These are phyloP conservation scores for Striga hermonthica DNA, from an alignment of 305 asterid genomes.

Conservation along the genomic window DNA sequence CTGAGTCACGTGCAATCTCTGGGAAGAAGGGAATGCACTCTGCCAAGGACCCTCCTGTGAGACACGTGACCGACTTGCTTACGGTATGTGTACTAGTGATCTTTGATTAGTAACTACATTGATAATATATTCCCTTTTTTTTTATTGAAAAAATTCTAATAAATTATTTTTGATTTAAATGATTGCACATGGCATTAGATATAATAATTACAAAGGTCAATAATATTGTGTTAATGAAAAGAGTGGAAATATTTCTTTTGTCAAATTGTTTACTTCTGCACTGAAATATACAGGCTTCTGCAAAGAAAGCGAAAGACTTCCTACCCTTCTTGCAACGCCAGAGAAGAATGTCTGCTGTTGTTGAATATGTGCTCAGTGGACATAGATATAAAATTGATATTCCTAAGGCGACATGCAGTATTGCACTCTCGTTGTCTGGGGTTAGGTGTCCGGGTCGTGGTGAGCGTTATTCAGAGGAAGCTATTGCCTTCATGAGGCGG, in stretches of 20 bases:
- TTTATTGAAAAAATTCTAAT: neutral
- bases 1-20: constrained; percentile 81
- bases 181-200: neutral
- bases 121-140: neutral
- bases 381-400: constrained; percentile 80
- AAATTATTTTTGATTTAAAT: neutral
- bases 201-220: too few species aligned
- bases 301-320: constrained; percentile 87
- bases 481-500: constrained; percentile 96
- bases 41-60: constrained; percentile 80
- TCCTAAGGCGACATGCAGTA: constrained; percentile 92
- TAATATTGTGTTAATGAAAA: too few species aligned
- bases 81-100: constrained; percentile 38
- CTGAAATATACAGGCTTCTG: constrained; percentile 50
- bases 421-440: constrained; percentile 90
- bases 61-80: constrained; percentile 79
- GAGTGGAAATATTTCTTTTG: neutral
- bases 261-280: constrained; percentile 2
- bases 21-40: constrained; percentile 93
- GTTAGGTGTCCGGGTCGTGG: constrained; percentile 97
- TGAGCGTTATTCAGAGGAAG: constrained; percentile 88
- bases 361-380: constrained; percentile 95
- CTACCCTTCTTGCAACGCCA: constrained; percentile 86
- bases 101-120: too few species aligned
- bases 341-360: constrained; percentile 89